Conservation (phyloP, 2,329 filamentous ascomycete species). For the Myriosclerotinia curreyana region DNA sequence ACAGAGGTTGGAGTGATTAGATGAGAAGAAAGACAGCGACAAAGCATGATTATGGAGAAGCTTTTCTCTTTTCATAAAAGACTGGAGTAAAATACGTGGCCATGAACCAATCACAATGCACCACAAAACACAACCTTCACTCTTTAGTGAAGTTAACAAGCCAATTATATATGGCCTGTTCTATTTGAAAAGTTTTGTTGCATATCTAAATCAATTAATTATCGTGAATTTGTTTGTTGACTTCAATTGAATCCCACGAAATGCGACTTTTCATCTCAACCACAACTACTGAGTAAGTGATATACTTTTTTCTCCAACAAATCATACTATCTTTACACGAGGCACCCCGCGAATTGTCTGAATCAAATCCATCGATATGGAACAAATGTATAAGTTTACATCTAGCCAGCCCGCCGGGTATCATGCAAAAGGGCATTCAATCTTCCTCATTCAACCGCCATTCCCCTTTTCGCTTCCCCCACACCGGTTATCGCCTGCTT, state of each 20-base stretch:
- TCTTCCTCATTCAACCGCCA: not conserved
- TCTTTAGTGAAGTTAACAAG: slow-evolving; percentile 1
- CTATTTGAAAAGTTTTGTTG: slow-evolving; percentile 3
- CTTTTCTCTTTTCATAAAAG: slow-evolving; percentile 24
- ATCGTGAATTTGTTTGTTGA: not conserved
- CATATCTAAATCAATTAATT: slow-evolving; percentile 16
- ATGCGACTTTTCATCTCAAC: not conserved
- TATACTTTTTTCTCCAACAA: slow-evolving; percentile 1
- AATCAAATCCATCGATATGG: slow-evolving; percentile 22
- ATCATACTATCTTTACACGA: slow-evolving; percentile 13
- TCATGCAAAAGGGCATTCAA: slow-evolving; percentile 20
- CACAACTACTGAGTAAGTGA: not conserved
- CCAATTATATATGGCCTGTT: not conserved
- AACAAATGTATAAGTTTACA: slow-evolving; percentile 23
- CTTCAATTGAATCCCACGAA: slow-evolving; percentile 1
- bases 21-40: not conserved
- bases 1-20: not conserved
- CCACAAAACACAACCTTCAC: slow-evolving; percentile 1
- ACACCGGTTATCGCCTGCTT: not conserved
- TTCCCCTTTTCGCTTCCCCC: not conserved
- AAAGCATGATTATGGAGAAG: not conserved
- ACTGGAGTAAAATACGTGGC: not conserved
- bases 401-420: slow-evolving; percentile 21
- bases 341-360: not conserved
- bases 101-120: slow-evolving; percentile 5